Evolutionary conservation across 352 stramenopile genomes (phyloP).

Genomic region (Globisporangium splendens): DNA sequence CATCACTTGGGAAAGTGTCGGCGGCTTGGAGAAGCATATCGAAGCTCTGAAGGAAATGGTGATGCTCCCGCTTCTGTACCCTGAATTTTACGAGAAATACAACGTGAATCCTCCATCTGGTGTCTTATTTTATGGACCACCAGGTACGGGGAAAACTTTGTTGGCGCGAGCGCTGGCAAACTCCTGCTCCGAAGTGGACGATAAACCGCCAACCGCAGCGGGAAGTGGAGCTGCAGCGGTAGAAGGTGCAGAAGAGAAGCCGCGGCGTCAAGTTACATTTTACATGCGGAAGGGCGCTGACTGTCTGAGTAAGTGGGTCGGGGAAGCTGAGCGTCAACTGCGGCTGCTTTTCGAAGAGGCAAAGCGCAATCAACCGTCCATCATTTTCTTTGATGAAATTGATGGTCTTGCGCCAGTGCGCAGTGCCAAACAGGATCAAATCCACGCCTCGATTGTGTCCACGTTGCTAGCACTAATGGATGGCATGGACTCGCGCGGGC

Average conservation of each 20-base stretch:
- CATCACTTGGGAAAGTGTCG: conserved; percentile 85
- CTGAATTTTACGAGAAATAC: conserved; percentile 91
- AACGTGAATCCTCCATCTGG: conserved; percentile 78
- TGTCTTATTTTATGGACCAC: conserved; percentile 89
- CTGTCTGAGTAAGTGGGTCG: conserved; percentile 91
- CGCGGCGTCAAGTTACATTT: conserved; percentile 82
- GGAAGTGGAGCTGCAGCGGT: conserved; percentile 15
- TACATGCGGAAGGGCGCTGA: conserved; percentile 94
- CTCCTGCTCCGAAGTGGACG: conserved; percentile 56
- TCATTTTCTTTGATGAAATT: conserved; percentile 96
- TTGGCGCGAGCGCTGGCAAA: conserved; percentile 87
- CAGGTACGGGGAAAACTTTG: conserved; percentile 92
- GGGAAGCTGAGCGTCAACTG: conserved; percentile 89
- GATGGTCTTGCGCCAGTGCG: conserved; percentile 90
- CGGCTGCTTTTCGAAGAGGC: conserved; percentile 90
- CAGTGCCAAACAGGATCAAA: conserved; percentile 92
- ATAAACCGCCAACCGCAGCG: conserved; percentile 11
- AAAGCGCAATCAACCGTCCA: conserved; percentile 87
- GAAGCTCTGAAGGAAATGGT: conserved; percentile 93
- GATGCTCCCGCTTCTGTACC: conserved; percentile 90
- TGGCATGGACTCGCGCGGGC: conserved; percentile 78
- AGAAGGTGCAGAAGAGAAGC: conserved; percentile 13
- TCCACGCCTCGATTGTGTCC: conserved; percentile 91
- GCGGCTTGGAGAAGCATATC: conserved; percentile 83
- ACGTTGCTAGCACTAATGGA: conserved; percentile 93